phyloP scores from a whole-genome alignment of 495 filamentous ascomycete species.

The Amphirosellinia nigrospora region DNA sequence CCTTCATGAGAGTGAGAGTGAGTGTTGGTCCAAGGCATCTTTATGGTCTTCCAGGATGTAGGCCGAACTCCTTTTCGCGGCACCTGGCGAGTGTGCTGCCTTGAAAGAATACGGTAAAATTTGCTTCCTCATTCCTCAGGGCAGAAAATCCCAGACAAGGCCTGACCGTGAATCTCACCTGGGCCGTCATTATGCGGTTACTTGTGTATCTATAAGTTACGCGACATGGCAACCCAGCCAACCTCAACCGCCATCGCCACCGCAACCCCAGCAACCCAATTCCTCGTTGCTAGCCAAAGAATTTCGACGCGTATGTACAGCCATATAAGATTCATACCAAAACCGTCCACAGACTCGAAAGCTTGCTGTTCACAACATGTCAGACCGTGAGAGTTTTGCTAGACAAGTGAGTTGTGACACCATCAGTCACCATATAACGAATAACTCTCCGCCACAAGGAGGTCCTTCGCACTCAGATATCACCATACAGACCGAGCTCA shows the following conservation, averaged over 20 bases:
- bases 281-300: neutral
- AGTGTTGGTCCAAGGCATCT: neutral
- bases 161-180: neutral
- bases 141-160: neutral
- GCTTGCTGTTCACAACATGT: neutral
- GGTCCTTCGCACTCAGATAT: neutral
- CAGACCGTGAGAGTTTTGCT: neutral
- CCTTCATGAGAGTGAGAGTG: neutral
- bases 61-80: neutral
- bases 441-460: neutral
- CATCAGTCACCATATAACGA: neutral
- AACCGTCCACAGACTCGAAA: neutral
- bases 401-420: neutral
- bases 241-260: neutral
- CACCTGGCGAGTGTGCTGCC: neutral
- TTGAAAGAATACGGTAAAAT: neutral
- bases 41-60: neutral
- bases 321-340: neutral
- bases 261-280: neutral
- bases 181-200: neutral
- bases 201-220: neutral
- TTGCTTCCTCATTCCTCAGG: neutral
- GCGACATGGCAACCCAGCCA: neutral
- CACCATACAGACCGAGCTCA: neutral
- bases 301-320: neutral